Evolutionary conservation across 345 rosid species (phyloP), one percentile per base, ranked within the genome.

Genomic region (Citrus mangshanensis): DNA sequence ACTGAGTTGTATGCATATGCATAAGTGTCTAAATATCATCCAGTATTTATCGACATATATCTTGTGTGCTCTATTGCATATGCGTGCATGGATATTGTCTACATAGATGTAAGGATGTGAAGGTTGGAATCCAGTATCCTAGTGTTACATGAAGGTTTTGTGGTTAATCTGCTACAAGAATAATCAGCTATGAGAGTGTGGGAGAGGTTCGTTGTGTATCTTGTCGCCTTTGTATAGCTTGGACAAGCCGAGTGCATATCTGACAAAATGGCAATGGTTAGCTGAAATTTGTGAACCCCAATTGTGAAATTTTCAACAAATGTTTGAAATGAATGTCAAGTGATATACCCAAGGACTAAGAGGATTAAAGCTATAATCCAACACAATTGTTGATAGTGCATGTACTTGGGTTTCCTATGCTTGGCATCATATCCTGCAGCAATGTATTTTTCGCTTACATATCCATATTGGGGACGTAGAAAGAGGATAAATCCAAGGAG

Each of bases 381-480:
- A 2, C 94, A 79, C 42, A 84, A 28, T 78, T 89, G 85, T 51
- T 97, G 99, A 81, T 92, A 93, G 71, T 81, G 79, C 83, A 82
- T 92, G 86, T 92, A 81, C 89, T 84, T 97, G 24, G 92, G 68
- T 75, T 88, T 91, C 63, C 82, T 90, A 32, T 76, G 88, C 78
- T 87, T 93, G 54, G 86, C 77, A 66, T 88, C 87, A 76, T 87
- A 87, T 77, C 94, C 94, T 2, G 92, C 68, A n/a, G 95, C 92
- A 54, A 90, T 90, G 74, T 97, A 79, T 46, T 87, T 88, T 55
- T 80, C 68, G 86, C 81, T 90, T 56, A 87, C 88, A 67, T 93
- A 97, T 56, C 98, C 99, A 27, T 87, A 94, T 75, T 93, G 99
- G 40, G 99, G 99, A 55, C 98, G 95, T 35, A 97, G 78, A 46